Evolutionary conservation across 257 asterid genomes (phyloP).

Genomic region (Nicotiana sylvestris): DNA sequence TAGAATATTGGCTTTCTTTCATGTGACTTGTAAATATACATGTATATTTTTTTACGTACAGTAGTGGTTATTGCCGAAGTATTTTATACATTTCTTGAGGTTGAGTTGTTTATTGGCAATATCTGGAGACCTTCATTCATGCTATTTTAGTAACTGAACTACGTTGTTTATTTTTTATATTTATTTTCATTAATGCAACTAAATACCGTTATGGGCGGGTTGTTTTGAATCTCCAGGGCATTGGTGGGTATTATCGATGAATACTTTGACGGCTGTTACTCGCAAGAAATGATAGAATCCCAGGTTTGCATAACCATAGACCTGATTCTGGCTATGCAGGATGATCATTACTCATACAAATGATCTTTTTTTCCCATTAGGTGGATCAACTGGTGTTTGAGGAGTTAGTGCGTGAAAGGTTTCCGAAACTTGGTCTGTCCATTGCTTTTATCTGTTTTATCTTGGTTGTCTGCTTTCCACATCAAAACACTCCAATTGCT

Average conservation of each 20-base stretch:
- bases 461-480: conserved; percentile 12
- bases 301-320: conserved; percentile 50
- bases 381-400: conserved; percentile 94
- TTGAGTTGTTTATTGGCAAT: background rate
- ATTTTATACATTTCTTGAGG: conserved; percentile 2
- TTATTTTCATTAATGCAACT: conserved; percentile 4
- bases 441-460: background rate
- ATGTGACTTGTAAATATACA: background rate
- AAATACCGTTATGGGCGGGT: conserved; percentile 28
- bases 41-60: background rate
- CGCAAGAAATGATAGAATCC: conserved; percentile 91
- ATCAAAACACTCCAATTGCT: background rate
- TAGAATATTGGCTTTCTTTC: background rate
- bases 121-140: background rate
- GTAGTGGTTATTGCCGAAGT: background rate
- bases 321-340: conserved; percentile 7
- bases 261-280: conserved; percentile 81
- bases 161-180: background rate
- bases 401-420: conserved; percentile 84
- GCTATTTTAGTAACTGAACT: background rate
- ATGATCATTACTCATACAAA: background rate
- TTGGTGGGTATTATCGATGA: conserved; percentile 86
- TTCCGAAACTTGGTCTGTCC: conserved; percentile 80
- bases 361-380: conserved; percentile 29
- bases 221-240: conserved; percentile 59